phyloP scores from a whole-genome alignment of 2,329 filamentous ascomycete genomes.

The Diaporthe sp. region DNA sequence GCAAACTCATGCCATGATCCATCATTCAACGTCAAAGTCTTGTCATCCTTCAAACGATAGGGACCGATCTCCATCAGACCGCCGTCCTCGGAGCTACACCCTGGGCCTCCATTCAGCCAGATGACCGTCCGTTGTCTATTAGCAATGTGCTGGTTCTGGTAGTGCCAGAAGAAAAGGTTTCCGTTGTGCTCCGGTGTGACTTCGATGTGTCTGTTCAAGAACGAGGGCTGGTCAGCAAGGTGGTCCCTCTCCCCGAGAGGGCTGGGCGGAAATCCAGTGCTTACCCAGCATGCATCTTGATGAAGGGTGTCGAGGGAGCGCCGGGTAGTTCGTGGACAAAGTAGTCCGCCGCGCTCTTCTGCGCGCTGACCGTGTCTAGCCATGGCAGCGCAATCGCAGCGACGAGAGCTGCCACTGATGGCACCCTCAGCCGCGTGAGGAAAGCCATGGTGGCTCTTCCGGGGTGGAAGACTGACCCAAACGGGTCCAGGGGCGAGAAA shows the following conservation, averaged over 20 bases:
- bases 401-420: constrained; percentile 42
- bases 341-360: constrained; percentile 83
- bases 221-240: background rate
- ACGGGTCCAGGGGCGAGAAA: constrained; percentile 24
- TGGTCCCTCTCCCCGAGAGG: background rate
- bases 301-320: constrained; percentile 79
- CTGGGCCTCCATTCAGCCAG: constrained; percentile 97
- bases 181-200: constrained; percentile 87
- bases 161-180: constrained; percentile 99
- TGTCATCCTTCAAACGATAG: constrained; percentile 84
- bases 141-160: constrained; percentile 94
- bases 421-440: constrained; percentile 45
- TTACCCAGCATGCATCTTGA: constrained; percentile 99
- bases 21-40: constrained; percentile 82
- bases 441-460: constrained; percentile 43
- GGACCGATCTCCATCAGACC: constrained; percentile 97
- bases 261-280: constrained; percentile 48
- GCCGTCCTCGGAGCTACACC: constrained; percentile 97
- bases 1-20: constrained; percentile 99
- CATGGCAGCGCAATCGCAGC: constrained; percentile 59
- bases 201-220: constrained; percentile 82
- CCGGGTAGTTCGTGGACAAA: constrained; percentile 90
- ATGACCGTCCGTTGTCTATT: constrained; percentile 91
- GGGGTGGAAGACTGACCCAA: constrained; percentile 37
- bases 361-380: constrained; percentile 52